phyloP scores from a whole-genome alignment of 495 filamentous ascomycete genomes.

The Xylaria venustula region DNA sequence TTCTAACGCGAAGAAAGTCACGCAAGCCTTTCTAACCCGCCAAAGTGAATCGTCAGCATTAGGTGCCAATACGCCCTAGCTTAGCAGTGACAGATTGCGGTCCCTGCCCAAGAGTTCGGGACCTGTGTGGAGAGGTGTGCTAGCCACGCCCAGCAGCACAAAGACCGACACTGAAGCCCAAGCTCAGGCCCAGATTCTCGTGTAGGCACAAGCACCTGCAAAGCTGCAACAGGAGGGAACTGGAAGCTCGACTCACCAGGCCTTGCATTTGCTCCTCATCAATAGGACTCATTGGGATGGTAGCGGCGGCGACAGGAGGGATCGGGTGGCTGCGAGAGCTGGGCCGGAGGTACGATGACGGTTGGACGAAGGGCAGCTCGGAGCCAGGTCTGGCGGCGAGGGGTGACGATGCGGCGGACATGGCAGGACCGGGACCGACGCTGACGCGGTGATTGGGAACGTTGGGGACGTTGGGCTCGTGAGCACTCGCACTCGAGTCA shows the following conservation, averaged over 20 bases:
- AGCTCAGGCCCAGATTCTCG: not conserved
- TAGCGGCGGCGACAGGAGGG: constrained; percentile 41
- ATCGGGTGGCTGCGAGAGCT: constrained; percentile 50
- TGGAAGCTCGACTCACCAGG: constrained; percentile 61
- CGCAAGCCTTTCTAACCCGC: constrained; percentile 73
- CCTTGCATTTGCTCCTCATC: constrained; percentile 92
- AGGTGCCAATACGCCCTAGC: not conserved
- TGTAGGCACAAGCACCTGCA: not conserved
- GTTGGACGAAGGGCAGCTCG: constrained; percentile 67
- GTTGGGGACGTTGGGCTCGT: not conserved
- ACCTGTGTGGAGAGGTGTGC: not conserved
- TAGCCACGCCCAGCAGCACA: not conserved
- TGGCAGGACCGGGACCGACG: not conserved
- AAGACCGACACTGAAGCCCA: not conserved
- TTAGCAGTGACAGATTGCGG: not conserved
- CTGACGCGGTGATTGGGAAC: constrained; percentile 8
- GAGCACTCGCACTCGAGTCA: not conserved
- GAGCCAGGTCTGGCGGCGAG: constrained; percentile 32
- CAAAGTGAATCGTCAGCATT: constrained; percentile 1
- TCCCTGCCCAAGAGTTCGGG: not conserved
- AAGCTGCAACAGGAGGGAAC: not conserved
- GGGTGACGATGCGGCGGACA: not conserved
- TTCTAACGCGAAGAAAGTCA: constrained; percentile 94
- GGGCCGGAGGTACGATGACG: constrained; percentile 81
- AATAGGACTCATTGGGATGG: constrained; percentile 69